Base-by-base conservation (phyloP, 768 basidiomycete genomes). In the Glaciozyma antarctica region DNA sequence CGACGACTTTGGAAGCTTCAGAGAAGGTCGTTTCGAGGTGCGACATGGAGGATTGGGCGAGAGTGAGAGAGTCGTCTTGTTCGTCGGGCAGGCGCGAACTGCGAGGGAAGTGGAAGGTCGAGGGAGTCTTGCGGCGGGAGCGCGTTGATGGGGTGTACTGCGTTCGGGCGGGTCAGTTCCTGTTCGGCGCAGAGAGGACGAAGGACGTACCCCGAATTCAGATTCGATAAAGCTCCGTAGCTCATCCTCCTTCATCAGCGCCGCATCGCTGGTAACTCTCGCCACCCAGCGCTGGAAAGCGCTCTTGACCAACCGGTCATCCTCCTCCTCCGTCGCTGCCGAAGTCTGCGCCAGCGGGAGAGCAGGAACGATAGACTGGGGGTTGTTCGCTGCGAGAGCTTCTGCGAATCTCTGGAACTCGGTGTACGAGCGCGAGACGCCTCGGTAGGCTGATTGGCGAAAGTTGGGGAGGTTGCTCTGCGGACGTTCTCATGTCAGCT, bases 331-430 rank as follows among this genome's bases (percentile, higher is more conserved):
- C 17, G 90, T 92, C 30, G 90, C 87, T 3, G 95, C 95, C 17
- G 93, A 97, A 0, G 93, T 97, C 71, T 94, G 90, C 0, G 93
- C 84, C n/a, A 98, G 82, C 1, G 95, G 95, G 19, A 99, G 82
- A 6, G 95, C 95, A 12, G 95, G 90, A 21, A 97, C 81, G 72
- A 99, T 95, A 32, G 93, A 94, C 74, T 98, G 95, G 0, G 95
- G 95, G 75, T 90, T 93, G 77, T 83, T 90, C 72, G 86, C 83
- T 38, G 91, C 83, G 71, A 94, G 82, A 56, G 92, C 83, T 56
- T 95, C 91, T 72, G 92, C 90, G 77, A 98, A 90, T 68, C 88
- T 84, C 75, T 90, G 88, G 77, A 95, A 97, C 76, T 99, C 95
- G 73, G 86, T 77, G 76, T 97, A 98, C 45, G 92, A 94, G 63